Evolutionary conservation across 2,329 filamentous ascomycete genomes (phyloP), one percentile per base, ranked within the genome.

Genomic region (Xylaria sp.): DNA sequence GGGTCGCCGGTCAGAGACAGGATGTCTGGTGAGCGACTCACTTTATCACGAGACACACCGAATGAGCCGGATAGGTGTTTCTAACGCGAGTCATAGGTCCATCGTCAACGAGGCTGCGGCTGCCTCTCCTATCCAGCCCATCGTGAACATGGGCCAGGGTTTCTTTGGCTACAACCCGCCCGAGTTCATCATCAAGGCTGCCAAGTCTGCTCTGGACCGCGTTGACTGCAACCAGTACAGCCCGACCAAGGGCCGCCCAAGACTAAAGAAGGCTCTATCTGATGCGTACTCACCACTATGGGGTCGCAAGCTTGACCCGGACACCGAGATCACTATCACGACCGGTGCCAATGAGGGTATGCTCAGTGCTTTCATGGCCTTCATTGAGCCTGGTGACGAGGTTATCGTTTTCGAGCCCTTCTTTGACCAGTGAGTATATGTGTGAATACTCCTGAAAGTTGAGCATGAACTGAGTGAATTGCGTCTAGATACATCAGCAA

Each of bases 151-250:
- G 78, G 84, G 83, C 34, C 83, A 86, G 71, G 83, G 83, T 57
- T 91, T 91, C 80, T 92, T 91, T 68, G 93, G 93, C 60, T 97
- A 97, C 76, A 97, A 97, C 72, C 93, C 93, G 59, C 93, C 93
- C 6, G 76, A 87, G 42, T 97, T 96, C 75, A 91, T 97, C 65
- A 80, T 97, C 65, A 84, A 96, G 68, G 94, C 94, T 48, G 94
- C 94, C 55, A 97, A 96, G 76, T 80, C 88, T 46, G 92, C 93
- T 46, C 83, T 99, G 55, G 88, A 96, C 71, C 83, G 86, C 55
- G 93, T 99, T 19, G 94, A 97, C 67, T 97, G 93, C 82, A 99
- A 99, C 75, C 94, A 99, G 80, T 99, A 99, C 81, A 93, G 92
- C 19, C 94, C 92, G 2, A 97, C 94, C 18, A 94, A 92, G 81